Conservation (phyloP, 768 basidiomycete genomes). For the Mycena floridula region DNA sequence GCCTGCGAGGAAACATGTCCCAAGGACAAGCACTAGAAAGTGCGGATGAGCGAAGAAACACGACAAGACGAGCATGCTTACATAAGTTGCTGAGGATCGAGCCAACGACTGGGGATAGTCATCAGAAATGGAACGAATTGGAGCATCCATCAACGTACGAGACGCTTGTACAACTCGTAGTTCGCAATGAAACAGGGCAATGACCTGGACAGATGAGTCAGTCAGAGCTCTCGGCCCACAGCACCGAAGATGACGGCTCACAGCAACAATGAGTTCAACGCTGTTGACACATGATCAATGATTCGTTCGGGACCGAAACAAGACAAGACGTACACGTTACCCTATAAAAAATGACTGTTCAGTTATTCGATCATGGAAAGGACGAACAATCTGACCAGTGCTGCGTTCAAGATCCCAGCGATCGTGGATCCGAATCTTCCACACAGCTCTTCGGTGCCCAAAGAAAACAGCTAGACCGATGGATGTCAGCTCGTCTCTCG, state of each 20-base stretch:
- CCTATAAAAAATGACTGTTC: constrained; percentile 6
- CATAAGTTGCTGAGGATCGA: constrained; percentile 57
- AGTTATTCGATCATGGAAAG: background rate
- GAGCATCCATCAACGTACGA: constrained; percentile 26
- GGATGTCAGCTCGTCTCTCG: background rate
- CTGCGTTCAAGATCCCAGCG: constrained; percentile 60
- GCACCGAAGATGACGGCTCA: no score
- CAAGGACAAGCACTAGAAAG: constrained; percentile 46
- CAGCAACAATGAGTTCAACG: constrained; percentile 52
- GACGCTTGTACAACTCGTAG: constrained; percentile 56
- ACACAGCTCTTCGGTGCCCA: constrained; percentile 62
- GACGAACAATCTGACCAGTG: constrained; percentile 37
- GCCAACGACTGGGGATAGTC: constrained; percentile 41
- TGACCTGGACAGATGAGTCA: constrained; percentile 6
- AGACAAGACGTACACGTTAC: no score
- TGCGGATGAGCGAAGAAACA: background rate
- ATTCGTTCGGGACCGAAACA: no score
- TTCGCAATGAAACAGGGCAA: constrained; percentile 24
- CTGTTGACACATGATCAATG: no score
- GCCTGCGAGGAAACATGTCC: constrained; percentile 65
- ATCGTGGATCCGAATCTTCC: constrained; percentile 54
- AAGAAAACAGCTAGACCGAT: constrained; percentile 42
- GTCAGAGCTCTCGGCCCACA: background rate
- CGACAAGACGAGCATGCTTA: constrained; percentile 18
- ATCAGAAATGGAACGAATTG: background rate